A percentile compares a stretch with the other conserved stretches of the same genome.
Evolutionary conservation across 805 yeast genomes (phyloP).

Genomic region (Yarrowia osloensis): DNA sequence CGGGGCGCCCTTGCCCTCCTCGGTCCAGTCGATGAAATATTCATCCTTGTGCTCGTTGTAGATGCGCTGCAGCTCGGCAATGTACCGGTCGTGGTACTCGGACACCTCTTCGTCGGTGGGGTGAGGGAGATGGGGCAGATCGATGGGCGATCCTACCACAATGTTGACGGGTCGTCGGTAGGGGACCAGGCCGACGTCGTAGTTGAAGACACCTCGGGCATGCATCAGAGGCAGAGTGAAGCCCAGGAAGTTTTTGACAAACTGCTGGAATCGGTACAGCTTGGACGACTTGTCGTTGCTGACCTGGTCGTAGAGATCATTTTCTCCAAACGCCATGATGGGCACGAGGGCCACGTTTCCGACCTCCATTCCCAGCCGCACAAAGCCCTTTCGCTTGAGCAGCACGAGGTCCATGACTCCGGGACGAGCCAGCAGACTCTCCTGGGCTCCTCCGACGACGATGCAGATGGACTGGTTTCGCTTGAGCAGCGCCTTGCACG

Average conservation of each 20-base stretch:
- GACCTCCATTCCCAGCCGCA: slow-evolving; percentile 77
- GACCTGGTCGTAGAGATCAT: slow-evolving; percentile 56
- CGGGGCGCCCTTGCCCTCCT: slow-evolving; percentile 25
- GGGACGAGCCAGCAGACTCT: slow-evolving; percentile 68
- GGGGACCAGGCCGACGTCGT: slow-evolving; percentile 89
- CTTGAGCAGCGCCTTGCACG: slow-evolving; percentile 63
- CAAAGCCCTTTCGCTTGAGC: slow-evolving; percentile 80
- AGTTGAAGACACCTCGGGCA: slow-evolving; percentile 89
- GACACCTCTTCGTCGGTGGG: slow-evolving; percentile 57
- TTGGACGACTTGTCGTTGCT: slow-evolving; percentile 49
- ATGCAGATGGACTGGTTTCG: slow-evolving; percentile 77
- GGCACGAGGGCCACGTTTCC: slow-evolving; percentile 85
- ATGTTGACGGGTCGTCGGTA: slow-evolving; percentile 77
- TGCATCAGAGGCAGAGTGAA: slow-evolving; percentile 90
- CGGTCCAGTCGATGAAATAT: slow-evolving; percentile 31
- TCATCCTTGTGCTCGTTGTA: slow-evolving; percentile 66
- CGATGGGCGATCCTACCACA: slow-evolving; percentile 54
- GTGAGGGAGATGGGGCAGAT: slow-evolving; percentile 45
- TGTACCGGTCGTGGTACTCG: slow-evolving; percentile 70
- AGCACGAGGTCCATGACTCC: slow-evolving; percentile 67
- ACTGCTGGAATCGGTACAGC: slow-evolving; percentile 61
- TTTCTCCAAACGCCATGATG: slow-evolving; percentile 89
- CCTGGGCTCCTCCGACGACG: slow-evolving; percentile 96
- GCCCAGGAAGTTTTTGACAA: slow-evolving; percentile 70
- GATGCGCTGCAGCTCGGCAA: slow-evolving; percentile 45